Percentiles rank a stretch among this genome's conserved stretches.
These are phyloP conservation scores for Diutina scorzettiae DNA, from an alignment of 1,139 yeast genomes.

Conservation along the genomic window DNA sequence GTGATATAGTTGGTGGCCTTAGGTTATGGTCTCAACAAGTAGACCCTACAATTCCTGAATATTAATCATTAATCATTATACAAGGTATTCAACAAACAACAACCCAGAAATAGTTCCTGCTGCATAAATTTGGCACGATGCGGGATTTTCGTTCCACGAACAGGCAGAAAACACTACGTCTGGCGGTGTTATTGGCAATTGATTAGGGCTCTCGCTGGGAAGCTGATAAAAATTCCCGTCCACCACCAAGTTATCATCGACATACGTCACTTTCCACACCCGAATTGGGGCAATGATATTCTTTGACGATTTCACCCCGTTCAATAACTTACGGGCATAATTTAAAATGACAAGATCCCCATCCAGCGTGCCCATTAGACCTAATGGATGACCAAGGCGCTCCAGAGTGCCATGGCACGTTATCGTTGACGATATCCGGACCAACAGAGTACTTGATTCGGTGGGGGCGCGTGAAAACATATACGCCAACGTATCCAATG, in stretches of 20 bases:
- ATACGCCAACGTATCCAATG: slow-evolving; percentile 20
- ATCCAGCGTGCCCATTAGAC: slow-evolving; percentile 48
- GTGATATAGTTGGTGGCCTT: slow-evolving; percentile 73
- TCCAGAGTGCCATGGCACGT: slow-evolving; percentile 21
- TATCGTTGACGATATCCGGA: slow-evolving; percentile 20
- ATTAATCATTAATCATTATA: slow-evolving; percentile 16
- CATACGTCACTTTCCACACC: slow-evolving; percentile 21
- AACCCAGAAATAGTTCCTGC: slow-evolving; percentile 62
- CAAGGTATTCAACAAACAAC: slow-evolving; percentile 48
- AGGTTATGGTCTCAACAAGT: slow-evolving; percentile 54
- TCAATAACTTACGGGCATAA: slow-evolving; percentile 24
- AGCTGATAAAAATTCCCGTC: slow-evolving; percentile 18
- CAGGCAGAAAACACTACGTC: slow-evolving; percentile 41
- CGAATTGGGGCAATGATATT: slow-evolving; percentile 22
- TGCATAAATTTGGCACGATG: slow-evolving; percentile 47
- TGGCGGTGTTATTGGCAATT: slow-evolving; percentile 32
- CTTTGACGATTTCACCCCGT: slow-evolving; percentile 21
- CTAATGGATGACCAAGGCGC: slow-evolving; percentile 44
- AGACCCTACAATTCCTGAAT: slow-evolving; percentile 48
- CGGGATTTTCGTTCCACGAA: slow-evolving; percentile 49
- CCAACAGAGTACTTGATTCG: slow-evolving; percentile 19
- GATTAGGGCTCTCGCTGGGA: slow-evolving; percentile 17
- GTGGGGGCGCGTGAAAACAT: slow-evolving; percentile 24
- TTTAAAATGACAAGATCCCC: slow-evolving; percentile 37
- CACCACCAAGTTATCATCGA: slow-evolving; percentile 12